Percentiles rank a stretch among this genome's conserved stretches.
Conservation (phyloP, 306 rosid genomes). For the Vicia faba region DNA sequence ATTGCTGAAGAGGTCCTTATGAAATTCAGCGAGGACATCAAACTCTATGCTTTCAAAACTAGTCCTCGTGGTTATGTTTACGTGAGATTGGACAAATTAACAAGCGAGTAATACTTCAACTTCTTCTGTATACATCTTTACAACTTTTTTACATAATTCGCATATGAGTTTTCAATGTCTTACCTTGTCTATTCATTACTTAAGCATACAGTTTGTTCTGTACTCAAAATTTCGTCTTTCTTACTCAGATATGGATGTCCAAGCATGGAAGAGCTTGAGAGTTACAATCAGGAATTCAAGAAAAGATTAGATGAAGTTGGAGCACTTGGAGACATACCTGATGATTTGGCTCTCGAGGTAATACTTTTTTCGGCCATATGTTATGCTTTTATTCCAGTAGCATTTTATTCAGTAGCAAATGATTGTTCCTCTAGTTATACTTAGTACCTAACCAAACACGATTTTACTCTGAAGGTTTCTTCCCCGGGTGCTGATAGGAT, state of each 20-base stretch:
- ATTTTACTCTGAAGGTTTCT: slow-evolving; percentile 65
- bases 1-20: slow-evolving; percentile 66
- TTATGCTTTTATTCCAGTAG: slow-evolving; percentile 5
- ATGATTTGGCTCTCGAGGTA: slow-evolving; percentile 85
- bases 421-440: slow-evolving; percentile 27
- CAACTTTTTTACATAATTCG: slow-evolving; percentile 17
- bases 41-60: slow-evolving; percentile 77
- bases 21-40: slow-evolving; percentile 59
- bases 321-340: slow-evolving; percentile 81
- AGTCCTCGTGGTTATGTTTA: slow-evolving; percentile 78
- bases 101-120: slow-evolving; percentile 59
- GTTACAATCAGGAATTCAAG: slow-evolving; percentile 70
- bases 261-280: slow-evolving; percentile 76
- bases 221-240: slow-evolving; percentile 20
- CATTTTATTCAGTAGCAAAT: slow-evolving; percentile 31
- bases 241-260: slow-evolving; percentile 87
- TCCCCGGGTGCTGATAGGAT: slow-evolving; percentile 92
- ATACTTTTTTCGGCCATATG: slow-evolving; percentile 9
- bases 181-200: slow-evolving; percentile 1
- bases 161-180: neutral
- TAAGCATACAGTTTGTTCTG: slow-evolving; percentile 27
- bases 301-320: slow-evolving; percentile 76
- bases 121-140: slow-evolving; percentile 11
- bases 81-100: slow-evolving; percentile 83
- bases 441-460: slow-evolving; percentile 28